Conservation (phyloP, 1,139 yeast species). For the Torulaspora pretoriensis region DNA sequence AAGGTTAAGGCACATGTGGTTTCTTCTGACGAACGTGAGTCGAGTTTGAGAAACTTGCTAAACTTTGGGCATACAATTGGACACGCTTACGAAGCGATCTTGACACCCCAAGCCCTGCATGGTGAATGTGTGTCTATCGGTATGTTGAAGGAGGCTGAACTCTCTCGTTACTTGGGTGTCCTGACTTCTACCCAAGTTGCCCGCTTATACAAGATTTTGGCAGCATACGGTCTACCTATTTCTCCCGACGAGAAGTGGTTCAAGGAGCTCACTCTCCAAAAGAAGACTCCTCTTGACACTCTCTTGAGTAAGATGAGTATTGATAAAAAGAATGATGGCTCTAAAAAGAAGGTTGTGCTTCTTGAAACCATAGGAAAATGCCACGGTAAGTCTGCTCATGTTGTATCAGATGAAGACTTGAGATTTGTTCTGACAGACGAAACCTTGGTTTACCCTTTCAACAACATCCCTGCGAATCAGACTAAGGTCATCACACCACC, state of each 20-base stretch:
- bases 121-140: slow-evolving; percentile 98
- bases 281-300: slow-evolving; percentile 65
- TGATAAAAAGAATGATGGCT: slow-evolving; percentile 94
- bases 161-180: slow-evolving; percentile 83
- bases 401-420: slow-evolving; percentile 73
- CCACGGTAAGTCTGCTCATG: slow-evolving; percentile 82
- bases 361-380: slow-evolving; percentile 84
- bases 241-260: slow-evolving; percentile 72
- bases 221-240: slow-evolving; percentile 82
- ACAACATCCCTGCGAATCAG: slow-evolving; percentile 41
- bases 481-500: slow-evolving; percentile 67
- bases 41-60: slow-evolving; percentile 84
- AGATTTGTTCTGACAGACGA: slow-evolving; percentile 84
- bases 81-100: slow-evolving; percentile 94
- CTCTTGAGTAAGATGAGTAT: slow-evolving; percentile 84
- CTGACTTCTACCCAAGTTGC: slow-evolving; percentile 93
- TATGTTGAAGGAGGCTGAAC: slow-evolving; percentile 90
- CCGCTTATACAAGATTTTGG: slow-evolving; percentile 73
- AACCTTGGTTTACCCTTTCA: slow-evolving; percentile 58
- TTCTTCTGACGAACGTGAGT: slow-evolving; percentile 90
- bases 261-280: slow-evolving; percentile 61
- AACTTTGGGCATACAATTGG: slow-evolving; percentile 98
- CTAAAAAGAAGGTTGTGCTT: slow-evolving; percentile 80
- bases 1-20: slow-evolving; percentile 93
- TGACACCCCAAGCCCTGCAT: slow-evolving; percentile 93